Conservation (phyloP, 2,329 filamentous ascomycete species). For the Clonostachys solani region DNA sequence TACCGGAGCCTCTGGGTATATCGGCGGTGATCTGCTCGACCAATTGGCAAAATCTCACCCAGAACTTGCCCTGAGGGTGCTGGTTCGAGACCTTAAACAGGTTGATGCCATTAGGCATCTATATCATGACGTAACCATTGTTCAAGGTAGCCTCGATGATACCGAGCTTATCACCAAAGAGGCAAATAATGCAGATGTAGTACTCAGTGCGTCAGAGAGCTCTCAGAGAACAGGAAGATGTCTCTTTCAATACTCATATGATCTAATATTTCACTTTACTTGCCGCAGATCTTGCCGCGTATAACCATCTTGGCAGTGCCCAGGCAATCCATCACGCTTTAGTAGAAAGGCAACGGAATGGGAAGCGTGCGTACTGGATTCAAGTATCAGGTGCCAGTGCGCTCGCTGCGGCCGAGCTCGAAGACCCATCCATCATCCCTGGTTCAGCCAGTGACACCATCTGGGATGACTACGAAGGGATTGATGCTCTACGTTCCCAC, state of each 20-base stretch:
- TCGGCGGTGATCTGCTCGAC: conserved; percentile 45
- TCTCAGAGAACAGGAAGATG: background rate
- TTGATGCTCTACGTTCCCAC: conserved; percentile 14
- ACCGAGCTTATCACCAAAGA: background rate
- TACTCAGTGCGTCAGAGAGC: background rate
- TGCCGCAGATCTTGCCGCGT: background rate
- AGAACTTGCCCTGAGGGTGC: conserved; percentile 33
- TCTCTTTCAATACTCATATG: background rate
- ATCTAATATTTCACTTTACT: no score
- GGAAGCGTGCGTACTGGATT: conserved; percentile 10
- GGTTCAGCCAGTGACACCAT: conserved; percentile 19
- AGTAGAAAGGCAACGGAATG: background rate
- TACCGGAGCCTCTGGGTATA: conserved; percentile 44
- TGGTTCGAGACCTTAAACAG: conserved; percentile 36
- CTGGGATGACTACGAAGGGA: conserved; percentile 28
- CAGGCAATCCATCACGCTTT: background rate
- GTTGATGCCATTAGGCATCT: conserved; percentile 21
- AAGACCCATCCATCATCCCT: conserved; percentile 16
- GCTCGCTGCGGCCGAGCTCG: conserved; percentile 23
- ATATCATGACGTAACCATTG: conserved; percentile 29
- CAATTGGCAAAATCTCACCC: conserved; percentile 32
- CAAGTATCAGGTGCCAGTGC: conserved; percentile 32
- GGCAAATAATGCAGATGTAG: background rate
- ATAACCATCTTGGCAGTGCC: background rate
- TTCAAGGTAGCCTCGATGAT: conserved; percentile 35